Base-by-base conservation (phyloP, 1,284 basidiomycete species). In the Rhodotorula glutinis region DNA sequence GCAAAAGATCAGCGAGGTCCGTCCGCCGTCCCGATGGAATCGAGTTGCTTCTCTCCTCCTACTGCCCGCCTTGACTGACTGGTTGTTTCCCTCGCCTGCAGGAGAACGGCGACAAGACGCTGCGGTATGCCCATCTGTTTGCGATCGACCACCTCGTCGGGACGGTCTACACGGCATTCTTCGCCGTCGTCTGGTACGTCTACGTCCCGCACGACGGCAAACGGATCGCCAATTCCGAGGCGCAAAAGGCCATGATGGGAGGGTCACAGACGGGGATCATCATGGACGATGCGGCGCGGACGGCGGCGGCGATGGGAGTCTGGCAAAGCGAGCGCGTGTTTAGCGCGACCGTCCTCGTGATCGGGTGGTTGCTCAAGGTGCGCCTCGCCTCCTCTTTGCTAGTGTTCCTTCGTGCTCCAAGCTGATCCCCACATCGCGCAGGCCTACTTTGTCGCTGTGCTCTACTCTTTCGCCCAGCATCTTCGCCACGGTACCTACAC, bases 381-480 rank as follows among this genome's bases (percentile, higher is more conserved):
- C 70, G 85, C 79, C 19, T 3, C 43, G 40, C 23, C 21, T 14
- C 14, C 17, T 38, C 33, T 33, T 16, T n/a, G 7, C 3, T 17
- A 5, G 11, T 7, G 4, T 11, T n/a, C 47, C 14, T 4, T 4
- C 43, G 8, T 21, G 14, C 17, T 16, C 21, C 1, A 40, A 23
- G n/a, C 30, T 53, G 30, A 53, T 49, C 49, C 49, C 2, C 13
- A 41, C 43, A 61, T 14, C 27, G 54, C 56, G 16, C 72, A 97
- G 94, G 83, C 96, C 72, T 98, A 97, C 82, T 94, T 98, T 79
- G 89, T 90, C 47, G 80, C 91, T 41, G 80, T 95, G 47, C 82
- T 98, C 44, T 98, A 98, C 79, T 97, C 95, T 16, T 98, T 92
- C 79, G 93, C 94, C 4, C 83, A 87, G 2, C 95, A 98, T 79